Percentiles rank a stretch among this genome's conserved stretches.
Evolutionary conservation across 1,139 yeast species (phyloP).

Genomic region (Taphrina sp.): DNA sequence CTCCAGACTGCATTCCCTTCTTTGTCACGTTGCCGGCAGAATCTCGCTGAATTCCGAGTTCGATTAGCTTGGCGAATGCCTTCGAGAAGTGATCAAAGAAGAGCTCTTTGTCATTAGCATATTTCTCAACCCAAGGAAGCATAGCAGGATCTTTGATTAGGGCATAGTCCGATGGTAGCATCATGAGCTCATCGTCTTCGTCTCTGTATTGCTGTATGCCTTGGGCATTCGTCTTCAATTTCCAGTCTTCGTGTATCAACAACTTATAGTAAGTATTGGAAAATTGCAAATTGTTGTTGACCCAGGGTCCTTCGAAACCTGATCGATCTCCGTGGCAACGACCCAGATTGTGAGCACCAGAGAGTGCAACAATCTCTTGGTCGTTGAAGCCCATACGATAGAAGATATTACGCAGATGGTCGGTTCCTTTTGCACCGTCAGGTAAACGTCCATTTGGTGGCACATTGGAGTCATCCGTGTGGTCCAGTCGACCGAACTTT

Average conservation of each 20-base stretch:
- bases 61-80: conserved; percentile 69
- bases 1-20: conserved; percentile 33
- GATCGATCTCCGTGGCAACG: conserved; percentile 58
- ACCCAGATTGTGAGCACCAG: conserved; percentile 67
- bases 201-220: conserved; percentile 48
- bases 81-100: conserved; percentile 71
- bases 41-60: conserved; percentile 58
- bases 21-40: conserved; percentile 31
- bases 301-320: conserved; percentile 92
- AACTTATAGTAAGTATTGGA: conserved; percentile 75
- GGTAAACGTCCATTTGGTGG: conserved; percentile 66
- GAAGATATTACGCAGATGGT: conserved; percentile 67
- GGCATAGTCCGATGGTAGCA: conserved; percentile 84
- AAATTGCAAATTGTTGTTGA: conserved; percentile 74
- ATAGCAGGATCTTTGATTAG: conserved; percentile 65
- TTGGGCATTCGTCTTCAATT: conserved; percentile 48
- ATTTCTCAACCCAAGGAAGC: conserved; percentile 62
- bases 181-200: conserved; percentile 69
- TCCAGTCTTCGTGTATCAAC: conserved; percentile 71
- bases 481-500: conserved; percentile 50
- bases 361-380: conserved; percentile 77
- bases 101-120: conserved; percentile 66
- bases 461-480: conserved; percentile 52
- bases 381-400: conserved; percentile 74
- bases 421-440: conserved; percentile 69